Base-by-base conservation (phyloP, 2,329 filamentous ascomycete genomes). In the Penicillium sp. region DNA sequence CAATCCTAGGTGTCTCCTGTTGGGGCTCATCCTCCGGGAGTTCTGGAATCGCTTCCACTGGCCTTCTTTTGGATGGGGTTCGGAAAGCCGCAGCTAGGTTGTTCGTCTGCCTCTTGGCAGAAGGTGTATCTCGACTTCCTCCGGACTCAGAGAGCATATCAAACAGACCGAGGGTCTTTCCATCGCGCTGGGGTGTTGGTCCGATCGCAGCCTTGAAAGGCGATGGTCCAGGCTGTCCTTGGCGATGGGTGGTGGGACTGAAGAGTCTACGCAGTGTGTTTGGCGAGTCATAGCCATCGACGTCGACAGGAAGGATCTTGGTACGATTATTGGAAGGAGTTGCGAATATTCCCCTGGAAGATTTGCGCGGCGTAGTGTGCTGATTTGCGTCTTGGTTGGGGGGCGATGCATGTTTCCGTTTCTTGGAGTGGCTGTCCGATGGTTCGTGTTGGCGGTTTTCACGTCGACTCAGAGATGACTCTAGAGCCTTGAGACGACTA, bases 171-270 rank as follows among this genome's bases (percentile, higher is more conserved):
- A 81, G 60, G 0, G 77, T 71, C 43, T 74, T 79, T 9, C 78
- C 78, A 63, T 80, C 76, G 36, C 78, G 74, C 54, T 80, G 77
- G 1, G 78, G 78, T 2, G 78, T 80, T 11, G 78, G 78, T 4
- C 77, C 78, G 47, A 80, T 77, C 22, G 69, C 71, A 8, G 70
- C 58, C 43, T 75, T 73, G 2, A 78, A 59, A 2, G 74, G 72
- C 8, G 70, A 66, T 13, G 71, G 68, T 13, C 69, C 67, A 24
- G 65, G 54, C 6, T 57, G 43, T 38, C 49, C 56, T 50, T 68
- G 63, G 14, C 57, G 61, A 43, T 75, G 72, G 2, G 69, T 63
- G 24, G 61, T 67, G 7, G 75, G 69, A 49, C 70, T 73, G 66
- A 74, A 74, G 10, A 76, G 60, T 32, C 66, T 64, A 16, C 73